Percentiles rank a stretch among this genome's conserved stretches.
Evolutionary conservation across 1,284 basidiomycete species (phyloP).

Genomic region (Ganoderma sinense): DNA sequence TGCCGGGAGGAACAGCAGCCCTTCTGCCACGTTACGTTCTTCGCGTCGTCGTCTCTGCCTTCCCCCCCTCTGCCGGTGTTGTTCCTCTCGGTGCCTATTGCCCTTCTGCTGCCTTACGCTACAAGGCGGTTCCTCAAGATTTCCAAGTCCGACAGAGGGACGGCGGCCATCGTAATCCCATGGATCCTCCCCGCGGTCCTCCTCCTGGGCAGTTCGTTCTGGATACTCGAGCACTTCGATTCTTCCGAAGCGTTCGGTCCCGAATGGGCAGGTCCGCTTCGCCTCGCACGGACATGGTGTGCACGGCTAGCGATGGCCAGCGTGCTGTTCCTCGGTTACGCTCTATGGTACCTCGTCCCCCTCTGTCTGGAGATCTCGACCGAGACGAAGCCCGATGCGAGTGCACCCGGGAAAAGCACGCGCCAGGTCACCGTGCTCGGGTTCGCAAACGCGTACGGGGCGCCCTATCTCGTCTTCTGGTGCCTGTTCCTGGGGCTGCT

Average conservation of each 20-base stretch:
- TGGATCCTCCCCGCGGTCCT: constrained; percentile 65
- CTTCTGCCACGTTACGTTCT: constrained; percentile 89
- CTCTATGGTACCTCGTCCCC: constrained; percentile 76
- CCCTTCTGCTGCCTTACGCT: constrained; percentile 64
- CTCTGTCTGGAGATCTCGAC: constrained; percentile 73
- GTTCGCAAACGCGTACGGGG: constrained; percentile 91
- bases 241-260: constrained; percentile 53
- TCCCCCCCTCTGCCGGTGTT: constrained; percentile 67
- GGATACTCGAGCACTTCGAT: constrained; percentile 85
- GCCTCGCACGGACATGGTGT: constrained; percentile 63
- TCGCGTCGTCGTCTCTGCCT: constrained; percentile 72
- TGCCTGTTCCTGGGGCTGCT: constrained; percentile 68
- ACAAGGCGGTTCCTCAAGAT: constrained; percentile 68
- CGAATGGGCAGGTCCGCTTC: constrained; percentile 51
- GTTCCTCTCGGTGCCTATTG: constrained; percentile 60
- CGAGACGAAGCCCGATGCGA: constrained; percentile 24
- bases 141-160: constrained; percentile 78
- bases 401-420: constrained; percentile 36
- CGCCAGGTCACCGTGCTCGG: constrained; percentile 78
- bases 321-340: constrained; percentile 59
- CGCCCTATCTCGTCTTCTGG: constrained; percentile 87
- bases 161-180: constrained; percentile 72
- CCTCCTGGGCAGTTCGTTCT: constrained; percentile 67
- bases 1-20: constrained; percentile 97
- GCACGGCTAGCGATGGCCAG: constrained; percentile 66